These are phyloP conservation scores for Colletotrichum falcatum DNA, from an alignment of 2,329 filamentous ascomycete species.

Conservation along the genomic window DNA sequence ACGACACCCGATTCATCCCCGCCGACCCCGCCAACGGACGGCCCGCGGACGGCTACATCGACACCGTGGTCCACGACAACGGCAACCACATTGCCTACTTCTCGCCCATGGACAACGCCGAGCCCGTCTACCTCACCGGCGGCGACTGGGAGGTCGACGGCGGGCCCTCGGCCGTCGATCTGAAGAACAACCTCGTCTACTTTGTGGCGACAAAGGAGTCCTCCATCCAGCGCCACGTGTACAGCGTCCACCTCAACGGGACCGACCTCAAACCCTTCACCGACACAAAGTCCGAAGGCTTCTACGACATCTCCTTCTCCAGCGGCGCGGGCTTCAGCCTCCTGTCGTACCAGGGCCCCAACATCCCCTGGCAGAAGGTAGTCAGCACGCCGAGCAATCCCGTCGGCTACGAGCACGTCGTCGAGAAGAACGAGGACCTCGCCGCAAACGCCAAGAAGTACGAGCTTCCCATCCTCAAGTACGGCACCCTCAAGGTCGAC, in stretches of 20 bases:
- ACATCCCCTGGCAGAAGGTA: constrained; percentile 91
- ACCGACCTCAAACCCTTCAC: constrained; percentile 79
- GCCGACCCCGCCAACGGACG: constrained; percentile 83
- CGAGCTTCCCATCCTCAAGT: constrained; percentile 85
- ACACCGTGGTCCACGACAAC: constrained; percentile 86
- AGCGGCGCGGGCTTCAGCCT: constrained; percentile 83
- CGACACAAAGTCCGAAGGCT: constrained; percentile 78
- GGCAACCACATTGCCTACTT: constrained; percentile 96
- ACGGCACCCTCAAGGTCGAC: constrained; percentile 87
- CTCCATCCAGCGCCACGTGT: constrained; percentile 90
- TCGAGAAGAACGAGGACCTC: constrained; percentile 83
- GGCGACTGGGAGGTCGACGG: constrained; percentile 93
- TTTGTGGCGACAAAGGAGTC: constrained; percentile 89
- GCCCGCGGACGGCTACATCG: constrained; percentile 88
- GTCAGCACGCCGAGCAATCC: constrained; percentile 81
- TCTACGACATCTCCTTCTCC: constrained; percentile 88
- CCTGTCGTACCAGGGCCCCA: constrained; percentile 86
- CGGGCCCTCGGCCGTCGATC: constrained; percentile 85
- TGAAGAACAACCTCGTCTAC: constrained; percentile 89
- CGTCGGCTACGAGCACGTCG: constrained; percentile 72
- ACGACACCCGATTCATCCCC: constrained; percentile 87
- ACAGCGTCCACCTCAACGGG: constrained; percentile 88
- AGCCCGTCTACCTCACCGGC: constrained; percentile 87
- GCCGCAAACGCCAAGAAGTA: constrained; percentile 77
- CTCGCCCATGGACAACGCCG: constrained; percentile 82